A percentile compares a stretch with the other conserved stretches of the same genome.
Conservation (phyloP, 768 basidiomycete species). For the Amanita inopinata region DNA sequence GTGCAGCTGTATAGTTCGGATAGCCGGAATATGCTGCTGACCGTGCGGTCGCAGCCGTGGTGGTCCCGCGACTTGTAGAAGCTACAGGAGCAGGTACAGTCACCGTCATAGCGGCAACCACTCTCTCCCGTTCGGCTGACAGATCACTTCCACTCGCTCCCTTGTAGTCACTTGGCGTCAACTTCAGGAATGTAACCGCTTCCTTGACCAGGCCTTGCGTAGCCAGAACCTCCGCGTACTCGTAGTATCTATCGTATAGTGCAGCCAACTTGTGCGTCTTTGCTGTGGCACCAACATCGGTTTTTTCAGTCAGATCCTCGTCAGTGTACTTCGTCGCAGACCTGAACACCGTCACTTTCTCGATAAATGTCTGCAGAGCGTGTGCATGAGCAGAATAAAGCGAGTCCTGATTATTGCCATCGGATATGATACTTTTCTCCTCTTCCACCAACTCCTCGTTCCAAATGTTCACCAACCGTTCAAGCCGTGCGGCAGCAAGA, state of each 20-base stretch:
- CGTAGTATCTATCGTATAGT: conserved; percentile 89
- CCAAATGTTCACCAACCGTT: conserved; percentile 88
- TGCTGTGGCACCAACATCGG: conserved; percentile 26
- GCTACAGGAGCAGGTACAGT: conserved; percentile 14
- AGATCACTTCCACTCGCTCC: conserved; percentile 33
- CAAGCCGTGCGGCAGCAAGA: conserved; percentile 82
- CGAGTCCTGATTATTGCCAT: conserved; percentile 34
- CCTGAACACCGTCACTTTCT: conserved; percentile 94
- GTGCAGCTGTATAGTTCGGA: conserved; percentile 14
- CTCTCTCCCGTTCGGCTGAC: no score
- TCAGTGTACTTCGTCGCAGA: conserved; percentile 76
- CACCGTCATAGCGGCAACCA: conserved; percentile 12
- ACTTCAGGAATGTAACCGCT: conserved; percentile 67
- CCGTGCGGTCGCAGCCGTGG: conserved; percentile 13
- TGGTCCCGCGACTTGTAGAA: background rate
- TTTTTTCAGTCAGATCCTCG: conserved; percentile 43
- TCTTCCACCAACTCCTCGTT: conserved; percentile 82
- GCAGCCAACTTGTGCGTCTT: conserved; percentile 75
- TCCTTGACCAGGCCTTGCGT: conserved; percentile 84
- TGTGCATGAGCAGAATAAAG: conserved; percentile 73
- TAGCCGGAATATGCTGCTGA: conserved; percentile 16
- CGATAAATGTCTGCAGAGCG: conserved; percentile 88
- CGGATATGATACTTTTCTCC: conserved; percentile 31
- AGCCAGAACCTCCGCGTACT: conserved; percentile 89
- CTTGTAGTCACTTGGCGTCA: conserved; percentile 73